Base-by-base conservation (phyloP, 208 protist species). In the Polymyxa betae region DNA sequence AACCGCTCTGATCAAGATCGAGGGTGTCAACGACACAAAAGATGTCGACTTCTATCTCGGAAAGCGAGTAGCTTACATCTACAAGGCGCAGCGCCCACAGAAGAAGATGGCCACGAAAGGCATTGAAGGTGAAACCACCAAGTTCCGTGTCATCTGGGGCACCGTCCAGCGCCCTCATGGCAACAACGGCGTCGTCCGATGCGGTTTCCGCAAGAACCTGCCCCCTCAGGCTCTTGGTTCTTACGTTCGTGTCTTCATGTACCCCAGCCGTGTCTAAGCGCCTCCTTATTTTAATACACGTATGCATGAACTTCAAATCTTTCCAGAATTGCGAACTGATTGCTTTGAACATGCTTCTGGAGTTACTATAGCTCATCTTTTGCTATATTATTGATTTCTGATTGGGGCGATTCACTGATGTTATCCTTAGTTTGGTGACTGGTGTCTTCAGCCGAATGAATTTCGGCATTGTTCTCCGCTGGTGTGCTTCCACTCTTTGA, bases 41-140 rank as follows among this genome's bases (percentile, higher is more conserved):
- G 98, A 98, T 64, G 95, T 98, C 90, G 88, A 93, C 49, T 99
- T 97, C 95, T 99, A 99, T 95, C 92, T 98, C n/a, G 98, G 98
- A 91, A 99, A 99, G 96, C 95, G 96, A 90, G 95, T 99, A 78
- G 98, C 96, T 93, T 99, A 98, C 95, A 96, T 99, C 45, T 99
- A 99, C 96, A 97, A 98, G 92, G 97, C 96, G 90, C 94, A 98
- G 92, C 97, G 97, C 93, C 95, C 97, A 91, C 87, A 89, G 46
- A 89, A 45, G 40, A 49, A 12, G 10, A 77, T 77, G 24, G 16
- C 60, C 29, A 41, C 60, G 16, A 91, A 91, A 68, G 54, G 68
- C 40, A 5, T 12, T 5, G 38, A 38, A 12, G 49, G 24, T 32
- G 1, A 68, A n/a, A 90, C 91, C 32, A 88, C 64, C 52, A 38